Base-by-base conservation (phyloP, 257 asterid species). In the Capsicum rhomboideum region DNA sequence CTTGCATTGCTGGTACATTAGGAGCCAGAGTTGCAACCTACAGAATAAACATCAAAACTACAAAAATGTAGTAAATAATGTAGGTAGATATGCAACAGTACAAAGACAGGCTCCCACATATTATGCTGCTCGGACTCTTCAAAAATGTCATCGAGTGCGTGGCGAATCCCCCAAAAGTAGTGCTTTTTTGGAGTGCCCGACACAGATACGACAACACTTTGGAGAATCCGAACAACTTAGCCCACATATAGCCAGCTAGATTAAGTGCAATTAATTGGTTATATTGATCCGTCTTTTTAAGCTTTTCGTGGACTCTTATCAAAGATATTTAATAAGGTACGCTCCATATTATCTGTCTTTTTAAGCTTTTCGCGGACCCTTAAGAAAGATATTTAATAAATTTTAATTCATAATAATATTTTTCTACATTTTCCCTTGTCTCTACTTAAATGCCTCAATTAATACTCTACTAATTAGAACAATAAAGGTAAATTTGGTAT, bases 1-100 rank as follows among this genome's bases (percentile, higher is more conserved):
- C 81, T 49, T 75, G 81, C 81, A 75, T 75, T 75, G 81, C 81
- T 6, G 61, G 81, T 75, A 75, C 81, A 1, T 75, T 75, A 49
- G 81, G 81, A 29, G 81, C 81, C 61, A 75, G 21, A 23, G 81
- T 75, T 49, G 81, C 81, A 75, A 75, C 81, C 81, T 75, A 23
- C 61, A 75, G n/a, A 75, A 23, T 49, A 40, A 40, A 40, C 44
- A 3, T 40, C 44, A 40, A 40, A 40, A 23, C 17, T 61, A 10
- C 21, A 21, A 21, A 21, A 61, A 23, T 23, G 37, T 4, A 61
- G 68, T 61, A 61, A 23, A 23, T 23, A 26, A 61, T 26, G 12
- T 61, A 61, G 31, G 68, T 40, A 40, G 8, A n/a, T 20, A 10
- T n/a, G 66, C 4, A 59, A 59, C 67, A 10, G 23, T 21, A 21